phyloP scores from a whole-genome alignment of 176 grass and related monocot genomes.

The Carex myosuroides region DNA sequence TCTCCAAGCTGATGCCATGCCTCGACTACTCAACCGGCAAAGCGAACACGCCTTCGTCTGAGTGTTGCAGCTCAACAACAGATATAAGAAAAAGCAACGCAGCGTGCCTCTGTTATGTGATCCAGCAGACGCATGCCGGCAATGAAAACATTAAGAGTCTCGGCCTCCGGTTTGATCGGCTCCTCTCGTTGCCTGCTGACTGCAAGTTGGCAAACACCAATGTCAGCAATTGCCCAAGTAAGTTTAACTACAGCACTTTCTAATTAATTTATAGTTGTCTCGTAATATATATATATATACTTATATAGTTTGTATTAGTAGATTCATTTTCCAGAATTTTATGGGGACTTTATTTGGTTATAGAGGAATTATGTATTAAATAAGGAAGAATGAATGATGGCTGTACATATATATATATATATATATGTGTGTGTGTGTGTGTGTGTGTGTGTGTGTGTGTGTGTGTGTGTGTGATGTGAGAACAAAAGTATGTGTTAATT shows the following conservation, averaged over 20 bases:
- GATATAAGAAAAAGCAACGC: constrained; percentile 33
- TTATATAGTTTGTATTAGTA: background rate
- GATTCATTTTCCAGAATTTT: background rate
- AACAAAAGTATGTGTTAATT: background rate
- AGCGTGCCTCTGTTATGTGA: constrained; percentile 70
- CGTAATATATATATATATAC: background rate
- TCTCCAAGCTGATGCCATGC: constrained; percentile 56
- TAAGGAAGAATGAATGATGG: background rate
- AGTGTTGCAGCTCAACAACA: constrained; percentile 44
- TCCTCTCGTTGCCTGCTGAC: constrained; percentile 38
- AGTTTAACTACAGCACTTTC: background rate
- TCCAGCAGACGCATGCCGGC: constrained; percentile 60
- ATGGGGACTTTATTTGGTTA: no score
- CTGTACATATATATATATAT: background rate
- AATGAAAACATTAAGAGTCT: constrained; percentile 34
- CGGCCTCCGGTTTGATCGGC: constrained; percentile 44
- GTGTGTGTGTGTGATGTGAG: background rate
- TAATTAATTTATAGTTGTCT: background rate
- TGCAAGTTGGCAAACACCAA: constrained; percentile 60
- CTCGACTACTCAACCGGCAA: constrained; percentile 63
- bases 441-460: no score
- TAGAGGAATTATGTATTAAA: background rate
- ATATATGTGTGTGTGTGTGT: no score
- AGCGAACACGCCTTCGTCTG: constrained; percentile 30
- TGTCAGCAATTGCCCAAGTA: constrained; percentile 65